Percentiles rank a stretch among this genome's conserved stretches.
Evolutionary conservation across 306 rosid species (phyloP).

Genomic region (Prunus salicina): DNA sequence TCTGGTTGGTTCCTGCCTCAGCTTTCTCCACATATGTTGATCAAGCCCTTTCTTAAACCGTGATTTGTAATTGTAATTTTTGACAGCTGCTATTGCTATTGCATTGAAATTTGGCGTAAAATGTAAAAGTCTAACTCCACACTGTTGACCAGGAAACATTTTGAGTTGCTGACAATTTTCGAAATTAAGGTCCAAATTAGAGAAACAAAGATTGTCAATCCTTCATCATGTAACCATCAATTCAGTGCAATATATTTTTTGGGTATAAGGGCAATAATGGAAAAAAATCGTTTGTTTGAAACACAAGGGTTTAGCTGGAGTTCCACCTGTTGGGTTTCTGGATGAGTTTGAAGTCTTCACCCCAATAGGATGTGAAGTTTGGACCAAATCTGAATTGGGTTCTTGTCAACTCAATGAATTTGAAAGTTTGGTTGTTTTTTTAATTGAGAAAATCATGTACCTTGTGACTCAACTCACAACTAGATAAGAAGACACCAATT

Average conservation of each 20-base stretch:
- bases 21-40: neutral
- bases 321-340: neutral
- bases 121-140: neutral
- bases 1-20: neutral
- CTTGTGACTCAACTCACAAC: no score
- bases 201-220: no score
- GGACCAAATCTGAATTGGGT: neutral
- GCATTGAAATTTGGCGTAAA: neutral
- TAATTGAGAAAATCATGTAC: neutral
- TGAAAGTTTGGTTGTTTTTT: neutral
- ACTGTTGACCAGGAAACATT: neutral
- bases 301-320: neutral
- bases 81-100: neutral
- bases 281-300: neutral
- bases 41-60: neutral
- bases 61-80: neutral
- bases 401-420: neutral
- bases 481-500: no score
- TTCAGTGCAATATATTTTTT: no score
- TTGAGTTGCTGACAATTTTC: neutral
- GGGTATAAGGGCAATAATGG: neutral
- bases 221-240: no score
- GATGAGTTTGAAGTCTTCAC: no score
- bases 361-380: neutral
- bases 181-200: neutral